Evolutionary conservation across 805 yeast species (phyloP).

Genomic region (Candida peoriensis): DNA sequence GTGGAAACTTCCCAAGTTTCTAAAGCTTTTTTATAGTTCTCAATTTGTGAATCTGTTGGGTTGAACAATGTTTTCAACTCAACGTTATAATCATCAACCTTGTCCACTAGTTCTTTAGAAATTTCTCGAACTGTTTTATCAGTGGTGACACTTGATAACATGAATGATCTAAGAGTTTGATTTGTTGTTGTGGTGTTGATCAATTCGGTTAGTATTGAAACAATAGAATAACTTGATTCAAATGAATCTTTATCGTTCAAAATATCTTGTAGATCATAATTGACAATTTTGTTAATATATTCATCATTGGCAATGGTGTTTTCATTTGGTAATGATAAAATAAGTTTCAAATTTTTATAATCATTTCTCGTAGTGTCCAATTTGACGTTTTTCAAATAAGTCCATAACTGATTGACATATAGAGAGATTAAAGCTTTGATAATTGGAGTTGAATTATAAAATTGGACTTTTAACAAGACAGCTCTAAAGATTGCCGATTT

Average conservation of each 20-base stretch:
- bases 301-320: constrained; percentile 25
- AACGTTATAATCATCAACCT: constrained; percentile 15
- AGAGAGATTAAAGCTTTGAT: constrained; percentile 15
- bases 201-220: constrained; percentile 16
- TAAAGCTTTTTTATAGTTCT: constrained; percentile 15
- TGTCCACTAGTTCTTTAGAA: constrained; percentile 7
- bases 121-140: constrained; percentile 18
- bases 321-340: constrained; percentile 19
- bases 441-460: constrained; percentile 15
- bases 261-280: constrained; percentile 3
- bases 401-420: constrained; percentile 25
- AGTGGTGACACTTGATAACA: constrained; percentile 18
- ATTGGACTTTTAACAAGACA: constrained; percentile 17
- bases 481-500: constrained; percentile 24
- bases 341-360: constrained; percentile 23
- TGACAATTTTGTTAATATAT: constrained; percentile 17
- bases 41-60: constrained; percentile 24
- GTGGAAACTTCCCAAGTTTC: constrained; percentile 16
- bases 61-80: constrained; percentile 25
- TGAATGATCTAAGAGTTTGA: constrained; percentile 19
- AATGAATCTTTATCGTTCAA: constrained; percentile 7
- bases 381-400: constrained; percentile 19
- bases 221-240: constrained; percentile 9
- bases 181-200: constrained; percentile 20
- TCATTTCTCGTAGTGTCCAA: constrained; percentile 12